phyloP scores from a whole-genome alignment of 768 basidiomycete genomes.

The Cystobasidium ongulense region DNA sequence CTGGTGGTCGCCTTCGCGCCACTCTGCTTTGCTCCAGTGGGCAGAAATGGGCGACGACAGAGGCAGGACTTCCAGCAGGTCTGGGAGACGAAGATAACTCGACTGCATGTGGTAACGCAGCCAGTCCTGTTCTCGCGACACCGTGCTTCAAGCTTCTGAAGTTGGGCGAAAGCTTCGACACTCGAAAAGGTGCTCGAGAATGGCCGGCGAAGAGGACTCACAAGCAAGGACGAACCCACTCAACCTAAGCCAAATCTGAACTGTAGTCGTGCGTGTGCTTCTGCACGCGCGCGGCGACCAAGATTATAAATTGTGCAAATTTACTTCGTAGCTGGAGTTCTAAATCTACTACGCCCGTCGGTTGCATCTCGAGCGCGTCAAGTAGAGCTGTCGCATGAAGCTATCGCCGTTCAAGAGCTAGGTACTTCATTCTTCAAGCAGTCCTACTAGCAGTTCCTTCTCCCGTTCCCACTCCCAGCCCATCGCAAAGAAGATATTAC shows the following conservation, averaged over 20 bases:
- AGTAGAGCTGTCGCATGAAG: background rate
- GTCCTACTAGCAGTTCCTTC: background rate
- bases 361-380: background rate
- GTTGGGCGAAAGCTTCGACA: background rate
- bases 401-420: background rate
- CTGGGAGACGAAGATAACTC: background rate
- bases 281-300: background rate
- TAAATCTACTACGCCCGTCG: background rate
- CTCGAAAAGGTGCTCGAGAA: background rate
- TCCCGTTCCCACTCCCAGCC: background rate
- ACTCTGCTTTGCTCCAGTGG: background rate
- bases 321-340: background rate
- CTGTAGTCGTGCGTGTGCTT: background rate
- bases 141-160: background rate
- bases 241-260: constrained; percentile 32
- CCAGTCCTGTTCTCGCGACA: background rate
- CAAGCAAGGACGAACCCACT: constrained; percentile 14
- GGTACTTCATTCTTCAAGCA: background rate
- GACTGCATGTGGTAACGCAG: too few species aligned
- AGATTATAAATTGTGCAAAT: constrained; percentile 3
- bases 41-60: background rate
- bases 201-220: background rate
- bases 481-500: background rate
- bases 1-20: background rate
- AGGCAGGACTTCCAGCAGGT: too few species aligned